phyloP scores from a whole-genome alignment of 208 protist species.

The Leishmania major region DNA sequence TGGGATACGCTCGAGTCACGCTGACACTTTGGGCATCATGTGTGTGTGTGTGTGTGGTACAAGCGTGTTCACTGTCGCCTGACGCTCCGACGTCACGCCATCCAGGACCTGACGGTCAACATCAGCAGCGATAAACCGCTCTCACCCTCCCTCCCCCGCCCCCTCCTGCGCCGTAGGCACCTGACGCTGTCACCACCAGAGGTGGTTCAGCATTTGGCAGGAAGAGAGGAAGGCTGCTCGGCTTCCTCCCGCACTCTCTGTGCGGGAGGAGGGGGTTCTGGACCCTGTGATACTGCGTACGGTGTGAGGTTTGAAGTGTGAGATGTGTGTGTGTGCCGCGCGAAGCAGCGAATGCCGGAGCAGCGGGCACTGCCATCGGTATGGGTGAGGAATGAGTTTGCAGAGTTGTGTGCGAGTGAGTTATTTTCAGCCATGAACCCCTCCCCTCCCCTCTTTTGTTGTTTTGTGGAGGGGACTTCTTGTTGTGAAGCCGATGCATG shows the following conservation, averaged over 20 bases:
- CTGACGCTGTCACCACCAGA: background rate
- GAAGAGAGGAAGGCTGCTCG: background rate
- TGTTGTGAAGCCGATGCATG: background rate
- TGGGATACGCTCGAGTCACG: background rate
- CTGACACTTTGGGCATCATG: background rate
- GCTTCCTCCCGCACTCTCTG: no score
- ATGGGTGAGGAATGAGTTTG: background rate
- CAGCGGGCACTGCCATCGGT: background rate
- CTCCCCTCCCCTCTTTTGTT: background rate
- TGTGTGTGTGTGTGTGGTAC: background rate
- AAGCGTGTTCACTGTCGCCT: background rate
- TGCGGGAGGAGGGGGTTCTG: background rate
- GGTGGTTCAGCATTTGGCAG: background rate
- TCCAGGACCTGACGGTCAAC: no score
- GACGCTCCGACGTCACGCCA: no score
- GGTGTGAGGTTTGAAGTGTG: background rate
- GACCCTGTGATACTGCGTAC: background rate
- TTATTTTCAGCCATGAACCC: background rate
- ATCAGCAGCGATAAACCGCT: background rate
- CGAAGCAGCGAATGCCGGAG: background rate
- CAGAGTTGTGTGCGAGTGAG: background rate
- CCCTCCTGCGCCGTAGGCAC: background rate
- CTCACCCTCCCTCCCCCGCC: no score
- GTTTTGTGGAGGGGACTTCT: no score
- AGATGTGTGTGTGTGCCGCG: background rate